Evolutionary conservation across 768 basidiomycete species (phyloP), one percentile per base, ranked within the genome.

Genomic region (Filobasidium floriforme): DNA sequence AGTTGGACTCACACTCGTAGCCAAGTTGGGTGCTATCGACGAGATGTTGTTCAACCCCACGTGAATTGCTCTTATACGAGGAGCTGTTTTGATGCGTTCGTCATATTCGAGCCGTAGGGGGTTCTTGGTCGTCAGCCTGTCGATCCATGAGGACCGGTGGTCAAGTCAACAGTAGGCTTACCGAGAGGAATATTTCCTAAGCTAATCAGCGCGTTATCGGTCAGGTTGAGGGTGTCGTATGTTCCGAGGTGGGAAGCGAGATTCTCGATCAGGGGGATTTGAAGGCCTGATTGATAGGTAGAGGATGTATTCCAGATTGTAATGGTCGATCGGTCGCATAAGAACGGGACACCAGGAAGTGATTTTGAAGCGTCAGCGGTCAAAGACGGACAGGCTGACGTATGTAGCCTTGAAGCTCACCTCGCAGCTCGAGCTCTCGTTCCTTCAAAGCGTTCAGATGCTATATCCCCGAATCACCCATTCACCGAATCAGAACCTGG

Each of bases 201-300:
- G 19, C 71, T 71, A 44, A 75, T 75, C 59, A 78, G 68, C 54
- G 76, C 75, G 64, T 78, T 78, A 61, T 78, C 77, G 51, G 75
- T 78, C 61, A 78, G 61, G 66, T 78, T 78, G 40, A 78, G 71
- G 1, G 76, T 76, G 65, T 78, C 77, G 65, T 78, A 78, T 41
- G 73, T 70, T 52, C 77, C 77, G 63, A 77, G 74, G 69, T 78
- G 76, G 14, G 77, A 76, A 18, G 77, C 77, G 67, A 78, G 63
- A 63, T 78, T 78, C 64, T 78, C 77, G 22, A 78, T 78, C 7
- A 75, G 70, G 5, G 77, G 77, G 67, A 78, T 78, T 68, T 72
- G 71, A 19, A 75, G 71, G 41, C 77, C 77, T 78, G 62, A 49
- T 10, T 19, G 29, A 41, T 52, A n/a, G 41, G 49, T 61, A 24